phyloP scores from a whole-genome alignment of 371 early-diverging fungal genomes.

The Rhizopus stolonifer region DNA sequence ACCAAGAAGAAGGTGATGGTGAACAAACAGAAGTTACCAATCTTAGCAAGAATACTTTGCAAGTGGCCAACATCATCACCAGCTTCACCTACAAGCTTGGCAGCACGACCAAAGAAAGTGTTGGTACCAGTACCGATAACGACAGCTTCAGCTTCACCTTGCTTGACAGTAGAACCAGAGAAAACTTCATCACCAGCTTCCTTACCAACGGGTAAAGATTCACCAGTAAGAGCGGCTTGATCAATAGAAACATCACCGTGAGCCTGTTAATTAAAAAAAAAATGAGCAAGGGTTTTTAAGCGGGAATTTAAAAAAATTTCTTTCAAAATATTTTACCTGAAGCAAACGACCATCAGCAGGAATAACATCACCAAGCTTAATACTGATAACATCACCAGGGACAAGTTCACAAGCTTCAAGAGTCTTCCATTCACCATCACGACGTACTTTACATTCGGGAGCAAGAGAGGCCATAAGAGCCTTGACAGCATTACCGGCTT shows the following conservation, averaged over 20 bases:
- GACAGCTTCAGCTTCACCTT: slow-evolving; percentile 88
- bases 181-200: slow-evolving; percentile 68
- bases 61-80: slow-evolving; percentile 87
- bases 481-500: slow-evolving; percentile 75
- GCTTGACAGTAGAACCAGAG: slow-evolving; percentile 85
- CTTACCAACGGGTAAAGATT: slow-evolving; percentile 74
- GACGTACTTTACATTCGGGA: slow-evolving; percentile 69
- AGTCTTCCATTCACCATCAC: slow-evolving; percentile 57
- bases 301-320: slow-evolving; percentile 3
- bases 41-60: slow-evolving; percentile 84
- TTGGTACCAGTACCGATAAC: slow-evolving; percentile 82
- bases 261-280: slow-evolving; percentile 55
- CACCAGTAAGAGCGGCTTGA: slow-evolving; percentile 87
- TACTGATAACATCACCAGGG: slow-evolving; percentile 72
- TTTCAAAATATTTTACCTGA: slow-evolving; percentile 31
- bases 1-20: slow-evolving; percentile 71
- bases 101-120: slow-evolving; percentile 91
- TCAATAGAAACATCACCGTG: slow-evolving; percentile 61
- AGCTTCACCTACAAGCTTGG: slow-evolving; percentile 75
- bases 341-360: slow-evolving; percentile 73
- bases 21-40: slow-evolving; percentile 84
- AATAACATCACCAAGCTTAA: slow-evolving; percentile 78
- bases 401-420: slow-evolving; percentile 60
- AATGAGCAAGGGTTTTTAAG: slow-evolving; percentile 12
- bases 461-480: slow-evolving; percentile 74